Percentiles rank a stretch among this genome's conserved stretches.
Evolutionary conservation across 225 moss, liverwort and hornwort genomes (phyloP).

Genomic region (Anthoceros angustus): DNA sequence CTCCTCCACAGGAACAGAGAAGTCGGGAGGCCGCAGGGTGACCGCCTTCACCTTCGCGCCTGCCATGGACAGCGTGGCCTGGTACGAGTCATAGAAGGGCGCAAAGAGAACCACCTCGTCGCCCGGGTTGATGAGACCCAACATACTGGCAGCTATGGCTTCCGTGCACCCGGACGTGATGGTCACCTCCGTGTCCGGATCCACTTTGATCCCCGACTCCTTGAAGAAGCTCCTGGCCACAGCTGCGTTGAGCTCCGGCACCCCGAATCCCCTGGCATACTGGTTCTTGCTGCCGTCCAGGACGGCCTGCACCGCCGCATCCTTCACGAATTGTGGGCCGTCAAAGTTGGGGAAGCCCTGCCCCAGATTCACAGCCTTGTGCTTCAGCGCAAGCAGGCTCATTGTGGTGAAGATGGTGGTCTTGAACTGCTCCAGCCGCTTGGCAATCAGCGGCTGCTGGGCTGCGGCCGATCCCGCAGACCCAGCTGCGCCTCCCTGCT

Average conservation of each 20-base stretch:
- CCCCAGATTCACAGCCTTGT: slow-evolving; percentile 81
- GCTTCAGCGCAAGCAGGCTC: slow-evolving; percentile 69
- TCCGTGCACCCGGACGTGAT: slow-evolving; percentile 93
- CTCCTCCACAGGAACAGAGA: slow-evolving; percentile 66
- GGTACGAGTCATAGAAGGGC: slow-evolving; percentile 88
- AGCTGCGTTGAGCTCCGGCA: slow-evolving; percentile 60
- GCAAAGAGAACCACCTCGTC: slow-evolving; percentile 91
- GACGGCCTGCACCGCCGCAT: slow-evolving; percentile 76
- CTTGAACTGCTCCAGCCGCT: slow-evolving; percentile 62
- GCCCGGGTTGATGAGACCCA: slow-evolving; percentile 77
- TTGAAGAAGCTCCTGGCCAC: slow-evolving; percentile 67
- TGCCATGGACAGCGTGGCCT: slow-evolving; percentile 83
- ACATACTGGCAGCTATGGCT: slow-evolving; percentile 79
- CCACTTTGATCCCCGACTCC: slow-evolving; percentile 52
- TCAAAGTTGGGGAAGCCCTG: slow-evolving; percentile 98
- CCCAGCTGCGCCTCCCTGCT: neutral
- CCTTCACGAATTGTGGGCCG: slow-evolving; percentile 88
- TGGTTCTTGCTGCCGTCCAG: slow-evolving; percentile 73
- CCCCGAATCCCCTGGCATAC: slow-evolving; percentile 77
- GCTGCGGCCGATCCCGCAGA: neutral
- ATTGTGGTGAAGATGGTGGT: slow-evolving; percentile 88
- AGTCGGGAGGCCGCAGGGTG: slow-evolving; percentile 71
- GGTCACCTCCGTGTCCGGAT: slow-evolving; percentile 68
- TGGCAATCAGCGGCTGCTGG: slow-evolving; percentile 45
- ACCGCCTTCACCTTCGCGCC: slow-evolving; percentile 68